Evolutionary conservation across 768 basidiomycete genomes (phyloP).

Genomic region (Amanita muscaria): DNA sequence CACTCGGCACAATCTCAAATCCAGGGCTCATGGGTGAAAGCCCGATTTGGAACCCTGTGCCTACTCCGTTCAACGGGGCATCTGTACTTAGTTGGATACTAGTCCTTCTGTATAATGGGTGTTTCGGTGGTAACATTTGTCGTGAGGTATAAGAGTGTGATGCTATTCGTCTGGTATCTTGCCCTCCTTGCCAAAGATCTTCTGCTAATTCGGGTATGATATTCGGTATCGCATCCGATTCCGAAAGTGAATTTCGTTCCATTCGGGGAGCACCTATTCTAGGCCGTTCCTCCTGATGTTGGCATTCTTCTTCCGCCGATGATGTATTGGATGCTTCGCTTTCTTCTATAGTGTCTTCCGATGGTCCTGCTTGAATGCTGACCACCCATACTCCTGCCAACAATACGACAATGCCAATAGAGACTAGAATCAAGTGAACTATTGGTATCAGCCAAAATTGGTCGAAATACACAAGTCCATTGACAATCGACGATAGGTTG

Average conservation of each 20-base stretch:
- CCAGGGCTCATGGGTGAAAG: conserved; percentile 70
- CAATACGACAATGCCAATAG: conserved; percentile 66
- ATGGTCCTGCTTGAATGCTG: conserved; percentile 58
- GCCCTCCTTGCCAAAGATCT: background rate
- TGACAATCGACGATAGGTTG: conserved; percentile 86
- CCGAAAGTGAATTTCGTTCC: conserved; percentile 22
- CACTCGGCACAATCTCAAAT: conserved; percentile 60
- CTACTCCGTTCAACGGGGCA: conserved; percentile 14
- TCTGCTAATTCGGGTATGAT: background rate
- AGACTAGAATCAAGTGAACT: conserved; percentile 66
- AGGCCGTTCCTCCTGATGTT: background rate
- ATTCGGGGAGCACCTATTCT: conserved; percentile 17
- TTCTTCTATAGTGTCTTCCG: conserved; percentile 37
- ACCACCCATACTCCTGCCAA: conserved; percentile 89
- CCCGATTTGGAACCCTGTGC: conserved; percentile 64
- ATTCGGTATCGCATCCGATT: background rate
- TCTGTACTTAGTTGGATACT: conserved; percentile 1
- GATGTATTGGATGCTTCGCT: conserved; percentile 27
- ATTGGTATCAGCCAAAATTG: conserved; percentile 67
- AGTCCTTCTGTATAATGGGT: background rate
- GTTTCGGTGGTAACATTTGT: background rate
- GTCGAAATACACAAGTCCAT: conserved; percentile 84
- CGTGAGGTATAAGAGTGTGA: conserved; percentile 12
- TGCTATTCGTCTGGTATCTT: conserved; percentile 15
- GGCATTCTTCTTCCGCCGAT: conserved; percentile 9